These are phyloP conservation scores for Dipteronia sinensis DNA, from an alignment of 345 rosid genomes.

Conservation along the genomic window DNA sequence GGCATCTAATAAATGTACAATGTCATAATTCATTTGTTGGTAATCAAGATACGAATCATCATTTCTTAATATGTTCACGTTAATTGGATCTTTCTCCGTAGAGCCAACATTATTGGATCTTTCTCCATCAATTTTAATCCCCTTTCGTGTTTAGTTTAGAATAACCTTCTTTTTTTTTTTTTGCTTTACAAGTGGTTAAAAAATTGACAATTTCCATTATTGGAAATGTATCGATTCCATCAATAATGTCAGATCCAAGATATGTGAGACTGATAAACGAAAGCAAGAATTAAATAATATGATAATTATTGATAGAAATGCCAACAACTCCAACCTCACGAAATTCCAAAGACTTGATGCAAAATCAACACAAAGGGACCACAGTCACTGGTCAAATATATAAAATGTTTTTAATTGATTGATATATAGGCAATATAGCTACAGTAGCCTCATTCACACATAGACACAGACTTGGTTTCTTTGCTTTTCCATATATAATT, in stretches of 20 bases:
- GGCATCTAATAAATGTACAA: not conserved
- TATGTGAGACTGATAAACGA: not conserved
- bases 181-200: not conserved
- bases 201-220: not conserved
- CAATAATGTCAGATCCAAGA: conserved; percentile 32
- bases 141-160: not conserved
- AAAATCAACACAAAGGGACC: conserved; percentile 20
- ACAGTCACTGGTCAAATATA: conserved; percentile 13
- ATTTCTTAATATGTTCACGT: not conserved
- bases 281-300: not conserved
- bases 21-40: not conserved
- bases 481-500: not conserved
- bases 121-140: not conserved
- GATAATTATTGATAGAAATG: not conserved
- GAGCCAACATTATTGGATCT: not conserved
- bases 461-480: not conserved
- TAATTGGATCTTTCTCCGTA: conserved; percentile 3
- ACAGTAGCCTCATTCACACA: not conserved
- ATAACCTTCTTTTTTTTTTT: not conserved
- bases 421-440: not conserved
- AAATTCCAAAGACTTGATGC: conserved; percentile 18
- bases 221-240: conserved; percentile 22
- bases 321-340: conserved; percentile 17
- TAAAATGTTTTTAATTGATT: not conserved
- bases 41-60: conserved; percentile 10